Evolutionary conservation across 495 filamentous ascomycete genomes (phyloP), one percentile per base, ranked within the genome.

Genomic region (Lasiosphaeriaceae sp.): DNA sequence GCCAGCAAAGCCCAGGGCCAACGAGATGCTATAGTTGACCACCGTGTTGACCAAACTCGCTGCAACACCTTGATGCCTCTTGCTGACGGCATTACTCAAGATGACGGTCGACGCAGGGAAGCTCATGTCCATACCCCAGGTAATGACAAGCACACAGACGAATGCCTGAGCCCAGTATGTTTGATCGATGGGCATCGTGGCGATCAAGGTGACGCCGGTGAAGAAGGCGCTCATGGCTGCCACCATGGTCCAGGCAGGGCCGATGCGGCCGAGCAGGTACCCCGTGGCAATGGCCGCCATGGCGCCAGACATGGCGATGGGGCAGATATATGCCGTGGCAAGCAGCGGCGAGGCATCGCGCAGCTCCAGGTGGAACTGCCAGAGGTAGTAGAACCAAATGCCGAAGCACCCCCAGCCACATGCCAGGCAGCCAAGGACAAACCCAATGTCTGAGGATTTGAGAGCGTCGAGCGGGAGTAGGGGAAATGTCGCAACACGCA

Each of bases 341-440:
- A 80, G 53, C 11, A 86, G 63, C 0, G 78, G 75, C 14, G 70
- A 54, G 4, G 71, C 56, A 2, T 70, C 71, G 12, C 75, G 73
- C 29, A 84, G 68, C 14, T 71, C 68, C 47, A 80, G 72, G 55
- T 84, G 57, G 60, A 83, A 82, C 31, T 81, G 74, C 55, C 71
- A 83, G 29, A 72, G 66, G 63, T 87, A 87, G 64, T 75, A 86
- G 53, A 82, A 66, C 67, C 80, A 77, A 50, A 86, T 84, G 16
- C 84, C 83, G 53, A 87, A 87, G 55, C 71, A 77, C 52, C 74
- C 74, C 86, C 85, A 88, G 2, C 83, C 86, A 21, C 67, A 73
- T 1, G 78, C 76, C 19, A 85, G 72, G 52, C 78, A 80, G 6
- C 67, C 78, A 11, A 87, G 67, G 23, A 85, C 77, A 63, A 81